Base-by-base conservation (phyloP, 2,329 filamentous ascomycete genomes). In the Ceratocystis huliohia region DNA sequence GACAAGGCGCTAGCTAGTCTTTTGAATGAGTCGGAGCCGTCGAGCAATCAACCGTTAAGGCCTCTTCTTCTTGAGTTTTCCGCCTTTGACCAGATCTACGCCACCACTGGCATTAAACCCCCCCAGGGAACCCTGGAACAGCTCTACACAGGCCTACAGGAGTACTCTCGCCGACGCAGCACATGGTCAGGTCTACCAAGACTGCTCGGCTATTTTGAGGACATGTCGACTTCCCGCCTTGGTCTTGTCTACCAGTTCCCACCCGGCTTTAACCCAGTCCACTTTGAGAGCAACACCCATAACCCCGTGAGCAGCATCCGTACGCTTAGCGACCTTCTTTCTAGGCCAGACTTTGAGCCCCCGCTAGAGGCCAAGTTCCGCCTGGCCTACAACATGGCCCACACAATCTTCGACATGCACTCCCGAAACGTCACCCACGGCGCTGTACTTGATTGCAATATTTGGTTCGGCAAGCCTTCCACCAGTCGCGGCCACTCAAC, bases 191-290 rank as follows among this genome's bases (percentile, higher is more conserved):
- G 88, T 69, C 71, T 86, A 8, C 82, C 85, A 17, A 79, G 81
- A 25, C 76, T 88, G 57, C 75, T 87, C 13, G 85, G 83, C 1
- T 92, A 90, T 72, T 91, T 90, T 71, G 88, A 92, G 72, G 88
- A 92, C 71, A 80, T 87, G 65, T 81, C 84, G 20, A 79, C 83
- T 65, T 85, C 88, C 0, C 81, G 89, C 8, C 83, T 91, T 65
- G 89, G 88, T 4, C 78, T 93, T 10, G 81, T 93, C 10, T 93
- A 90, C 71, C 85, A 88, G 63, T 83, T 92, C 37, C 88, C 88
- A 1, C 79, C 82, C 0, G 78, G 81, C 7, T 87, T 89, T 74
- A 48, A 33, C 20, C 25, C 65, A 2, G 10, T 64, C 7, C 25
- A 37, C 8, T 30, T 64, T 8, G 64, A 66, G 20, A 28, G 44